Evolutionary conservation across 257 asterid species (phyloP), one percentile per base, ranked within the genome.

Genomic region (Solanum neorickii): DNA sequence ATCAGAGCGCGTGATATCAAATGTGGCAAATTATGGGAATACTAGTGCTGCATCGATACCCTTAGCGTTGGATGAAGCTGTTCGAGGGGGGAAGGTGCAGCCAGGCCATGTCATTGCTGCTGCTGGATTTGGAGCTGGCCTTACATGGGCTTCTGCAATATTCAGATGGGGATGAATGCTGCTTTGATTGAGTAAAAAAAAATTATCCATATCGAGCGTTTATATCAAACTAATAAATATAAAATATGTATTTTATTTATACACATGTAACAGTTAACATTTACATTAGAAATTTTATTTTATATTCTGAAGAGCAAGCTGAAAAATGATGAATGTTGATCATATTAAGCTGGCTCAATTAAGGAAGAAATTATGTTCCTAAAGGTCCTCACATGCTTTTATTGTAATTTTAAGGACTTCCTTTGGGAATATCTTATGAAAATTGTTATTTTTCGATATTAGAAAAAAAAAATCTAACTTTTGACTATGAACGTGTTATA

Each of bases 81-180:
- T 94, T 70, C 87, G 98, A 47, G 90, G 97, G 3, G 98, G 99
- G 75, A 95, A 93, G 93, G 96, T 97, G 76, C 87, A 92, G 88
- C 87, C 92, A 2, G 99, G 99, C 7, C 93, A 96, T 76, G 93
- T 93, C 9, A 93, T 97, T 70, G 99, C 98, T 56, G 85, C 99
- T 35, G 97, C 99, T 52, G 99, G 99, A 13, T 95, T 97, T 83
- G 98, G 98, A 82, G 99, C 99, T 66, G 98, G 99, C 35, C 98
- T 95, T 86, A 96, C 98, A 20, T 97, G 99, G 99, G 98, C 95
- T 49, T 97, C 99, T 12, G 96, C 97, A 60, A 95, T 96, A 59
- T 27, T 96, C 47, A 92, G 99, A 91, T 97, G 99, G 99, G 93
- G 95, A 33, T 97, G 94, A 92, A 83, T 68, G 41, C 20, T 33